Evolutionary conservation across 768 basidiomycete genomes (phyloP).

Genomic region (Boletellus ananiceps): DNA sequence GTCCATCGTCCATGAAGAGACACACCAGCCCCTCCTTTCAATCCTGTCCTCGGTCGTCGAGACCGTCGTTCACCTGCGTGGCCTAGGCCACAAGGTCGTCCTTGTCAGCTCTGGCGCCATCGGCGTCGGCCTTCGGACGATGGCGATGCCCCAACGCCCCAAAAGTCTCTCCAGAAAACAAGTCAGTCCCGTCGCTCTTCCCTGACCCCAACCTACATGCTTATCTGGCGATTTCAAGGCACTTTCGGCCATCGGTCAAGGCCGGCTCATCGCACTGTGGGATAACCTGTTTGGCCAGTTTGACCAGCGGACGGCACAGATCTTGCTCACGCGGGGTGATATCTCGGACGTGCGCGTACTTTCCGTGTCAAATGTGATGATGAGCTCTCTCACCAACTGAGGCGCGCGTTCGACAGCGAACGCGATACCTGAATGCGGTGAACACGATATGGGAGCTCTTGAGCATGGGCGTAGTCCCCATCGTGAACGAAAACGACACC

Average conservation of each 20-base stretch:
- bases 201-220: background rate
- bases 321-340: constrained; percentile 90
- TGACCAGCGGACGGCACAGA: constrained; percentile 93
- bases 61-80: constrained; percentile 73
- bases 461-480: constrained; percentile 92
- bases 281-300: constrained; percentile 94
- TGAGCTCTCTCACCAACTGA: background rate
- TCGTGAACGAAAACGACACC: constrained; percentile 99
- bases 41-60: constrained; percentile 91
- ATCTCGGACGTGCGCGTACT: constrained; percentile 79
- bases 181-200: constrained; percentile 42
- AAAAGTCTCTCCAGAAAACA: constrained; percentile 90
- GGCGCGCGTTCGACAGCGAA: constrained; percentile 52
- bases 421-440: constrained; percentile 92
- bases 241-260: constrained; percentile 94
- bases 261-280: constrained; percentile 92
- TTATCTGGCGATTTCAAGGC: constrained; percentile 53
- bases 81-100: constrained; percentile 87
- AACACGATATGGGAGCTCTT: constrained; percentile 92
- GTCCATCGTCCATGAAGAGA: constrained; percentile 92
- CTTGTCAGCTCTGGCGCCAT: constrained; percentile 98
- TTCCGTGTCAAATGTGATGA: background rate
- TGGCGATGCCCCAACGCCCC: constrained; percentile 75
- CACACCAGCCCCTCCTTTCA: constrained; percentile 87
- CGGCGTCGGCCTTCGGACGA: constrained; percentile 88